Evolutionary conservation across 805 yeast genomes (phyloP).

Genomic region (Nakazawaea holstii): DNA sequence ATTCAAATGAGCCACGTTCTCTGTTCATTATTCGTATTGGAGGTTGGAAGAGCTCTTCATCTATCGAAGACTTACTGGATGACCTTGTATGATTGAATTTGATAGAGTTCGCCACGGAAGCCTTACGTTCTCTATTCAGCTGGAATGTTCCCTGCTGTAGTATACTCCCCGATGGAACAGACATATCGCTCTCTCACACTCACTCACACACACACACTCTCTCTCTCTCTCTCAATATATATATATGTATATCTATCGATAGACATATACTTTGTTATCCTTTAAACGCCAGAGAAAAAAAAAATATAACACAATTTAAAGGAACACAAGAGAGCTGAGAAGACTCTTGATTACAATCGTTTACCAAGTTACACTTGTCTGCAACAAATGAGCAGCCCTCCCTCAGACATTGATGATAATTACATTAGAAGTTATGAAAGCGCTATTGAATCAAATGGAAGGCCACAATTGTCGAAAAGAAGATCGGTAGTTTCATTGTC

Average conservation of each 20-base stretch:
- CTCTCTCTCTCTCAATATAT: no score
- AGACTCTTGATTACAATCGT: no score
- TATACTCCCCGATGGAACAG: slow-evolving; percentile 1
- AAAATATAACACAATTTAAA: no score
- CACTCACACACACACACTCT: no score
- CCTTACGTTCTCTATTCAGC: slow-evolving; percentile 2
- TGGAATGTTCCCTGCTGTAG: slow-evolving; percentile 1
- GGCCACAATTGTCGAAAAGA: slow-evolving; percentile 3
- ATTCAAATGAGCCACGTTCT: slow-evolving; percentile 8
- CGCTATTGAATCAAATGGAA: not conserved
- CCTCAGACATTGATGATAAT: slow-evolving; percentile 1
- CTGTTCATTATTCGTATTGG: not conserved
- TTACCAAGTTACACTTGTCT: no score
- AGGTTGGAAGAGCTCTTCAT: slow-evolving; percentile 4
- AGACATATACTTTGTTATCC: no score
- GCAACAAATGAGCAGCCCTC: not conserved
- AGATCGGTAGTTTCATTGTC: slow-evolving; percentile 6
- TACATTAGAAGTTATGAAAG: not conserved
- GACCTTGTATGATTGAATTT: slow-evolving; percentile 11
- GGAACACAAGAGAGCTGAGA: no score
- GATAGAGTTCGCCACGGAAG: slow-evolving; percentile 12
- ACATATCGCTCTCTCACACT: not conserved
- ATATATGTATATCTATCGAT: no score
- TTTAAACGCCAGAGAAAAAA: no score
- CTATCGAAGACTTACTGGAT: slow-evolving; percentile 8